These are phyloP conservation scores for Mucor mucedo DNA, from an alignment of 371 early-diverging fungal genomes.

Conservation along the genomic window DNA sequence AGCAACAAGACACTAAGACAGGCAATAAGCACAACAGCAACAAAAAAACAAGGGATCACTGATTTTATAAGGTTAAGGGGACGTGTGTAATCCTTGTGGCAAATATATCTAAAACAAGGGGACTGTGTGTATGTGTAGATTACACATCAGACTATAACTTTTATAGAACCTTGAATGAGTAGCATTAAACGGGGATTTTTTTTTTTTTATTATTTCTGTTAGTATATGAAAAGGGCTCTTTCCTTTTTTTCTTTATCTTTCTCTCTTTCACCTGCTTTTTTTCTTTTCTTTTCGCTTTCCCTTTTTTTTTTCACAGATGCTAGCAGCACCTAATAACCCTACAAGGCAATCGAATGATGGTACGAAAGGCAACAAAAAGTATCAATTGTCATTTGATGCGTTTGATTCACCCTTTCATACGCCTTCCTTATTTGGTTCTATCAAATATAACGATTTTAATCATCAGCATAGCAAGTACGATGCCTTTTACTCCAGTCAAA, in stretches of 20 bases:
- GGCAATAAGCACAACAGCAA: not conserved
- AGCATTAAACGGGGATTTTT: slow-evolving; percentile 3
- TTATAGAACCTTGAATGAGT: slow-evolving; percentile 1
- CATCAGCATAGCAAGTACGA: slow-evolving; percentile 1
- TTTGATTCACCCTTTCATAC: slow-evolving; percentile 27
- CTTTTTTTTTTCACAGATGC: slow-evolving; percentile 1
- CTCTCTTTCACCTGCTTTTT: not conserved
- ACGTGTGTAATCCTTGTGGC: slow-evolving; percentile 7
- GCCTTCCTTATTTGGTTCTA: slow-evolving; percentile 17
- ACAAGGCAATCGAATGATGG: not conserved
- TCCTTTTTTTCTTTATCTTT: not conserved
- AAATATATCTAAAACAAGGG: slow-evolving; percentile 7
- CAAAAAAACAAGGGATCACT: not conserved
- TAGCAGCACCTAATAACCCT: slow-evolving; percentile 5
- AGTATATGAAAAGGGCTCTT: not conserved
- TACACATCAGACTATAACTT: not conserved
- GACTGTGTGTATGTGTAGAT: not conserved
- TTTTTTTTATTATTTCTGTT: not conserved
- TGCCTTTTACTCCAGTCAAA: not conserved
- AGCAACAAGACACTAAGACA: not conserved
- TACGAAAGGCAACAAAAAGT: not conserved
- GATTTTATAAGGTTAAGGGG: not conserved
- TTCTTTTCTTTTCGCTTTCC: not conserved
- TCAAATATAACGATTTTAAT: not conserved
- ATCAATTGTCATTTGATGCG: slow-evolving; percentile 10